Evolutionary conservation across 2,329 filamentous ascomycete genomes (phyloP).

Genomic region (Pestalotiopsis sp.): DNA sequence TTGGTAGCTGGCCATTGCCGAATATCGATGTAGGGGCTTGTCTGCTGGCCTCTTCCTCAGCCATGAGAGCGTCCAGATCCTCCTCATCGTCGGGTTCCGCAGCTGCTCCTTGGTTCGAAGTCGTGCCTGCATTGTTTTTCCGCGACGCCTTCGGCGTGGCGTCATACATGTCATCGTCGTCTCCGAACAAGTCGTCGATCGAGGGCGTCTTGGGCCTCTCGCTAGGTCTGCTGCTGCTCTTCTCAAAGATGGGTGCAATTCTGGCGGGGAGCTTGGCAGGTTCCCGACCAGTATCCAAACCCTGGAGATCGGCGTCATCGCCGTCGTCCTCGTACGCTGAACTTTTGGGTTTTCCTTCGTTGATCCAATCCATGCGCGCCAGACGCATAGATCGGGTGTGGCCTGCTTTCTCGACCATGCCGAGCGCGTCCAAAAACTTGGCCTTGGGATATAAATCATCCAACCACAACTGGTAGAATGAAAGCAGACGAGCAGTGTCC

Average conservation of each 20-base stretch:
- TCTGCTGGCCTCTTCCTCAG: constrained; percentile 14
- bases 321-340: constrained; percentile 27
- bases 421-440: constrained; percentile 85
- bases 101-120: constrained; percentile 12
- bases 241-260: constrained; percentile 41
- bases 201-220: constrained; percentile 33
- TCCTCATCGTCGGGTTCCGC: constrained; percentile 26
- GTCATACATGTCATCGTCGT: constrained; percentile 58
- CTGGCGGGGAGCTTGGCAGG: constrained; percentile 31
- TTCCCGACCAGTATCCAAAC: constrained; percentile 27
- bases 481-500: constrained; percentile 79
- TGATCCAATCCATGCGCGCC: constrained; percentile 80
- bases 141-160: constrained; percentile 46
- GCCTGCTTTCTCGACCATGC: constrained; percentile 90
- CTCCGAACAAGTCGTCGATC: constrained; percentile 37
- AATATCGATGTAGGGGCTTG: constrained; percentile 20
- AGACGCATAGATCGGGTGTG: constrained; percentile 79
- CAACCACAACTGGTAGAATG: constrained; percentile 94
- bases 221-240: constrained; percentile 19
- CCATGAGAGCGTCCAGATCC: constrained; percentile 31
- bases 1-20: constrained; percentile 16
- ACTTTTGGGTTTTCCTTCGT: constrained; percentile 66
- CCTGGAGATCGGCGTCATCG: constrained; percentile 31
- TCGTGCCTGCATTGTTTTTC: constrained; percentile 20
- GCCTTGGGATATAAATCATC: constrained; percentile 95